Base-by-base conservation (phyloP, 305 asterid genomes). In the Solanum hybrid region DNA sequence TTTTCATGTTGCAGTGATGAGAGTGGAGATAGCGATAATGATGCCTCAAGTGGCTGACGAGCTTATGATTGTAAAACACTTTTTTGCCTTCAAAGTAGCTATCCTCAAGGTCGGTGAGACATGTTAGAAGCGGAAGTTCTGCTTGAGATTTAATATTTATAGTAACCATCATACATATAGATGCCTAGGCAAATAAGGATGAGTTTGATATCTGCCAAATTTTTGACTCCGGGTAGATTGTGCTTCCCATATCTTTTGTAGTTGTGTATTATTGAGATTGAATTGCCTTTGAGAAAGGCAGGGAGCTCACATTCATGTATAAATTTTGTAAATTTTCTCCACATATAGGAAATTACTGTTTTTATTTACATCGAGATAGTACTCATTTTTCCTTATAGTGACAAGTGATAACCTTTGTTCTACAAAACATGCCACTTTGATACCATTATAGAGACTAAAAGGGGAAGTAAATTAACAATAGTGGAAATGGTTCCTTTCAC, bases 11-110 rank as follows among this genome's bases (percentile, higher is more conserved):
- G 90, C 97, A 96, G 99, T 89, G 99, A 96, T 87, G 99, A 91
- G 90, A 95, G 98, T 78, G 98, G 95, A 88, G 95, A 89, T 79
- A 93, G 98, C 40, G 98, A 94, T 73, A 95, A 93, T 37, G 98
- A 94, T 51, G 51, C 87, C 16, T 87, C 89, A 57, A 92, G 90
- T 87, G 89, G 93, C 89, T 94, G 82, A 91, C 87, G 37, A 74
- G 88, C n/a, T 69, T 83, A 75, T 88, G 57, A 69, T 33, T 82
- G 86, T 46, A 11, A 42, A 39, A 26, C 74, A 79, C 71, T 57
- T 42, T 76, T 88, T 88, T 76, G 61, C 90, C 73, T 76, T 75
- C 76, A 9, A 20, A 88, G 61, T 39, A 16, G 37, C 9, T 40
- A 40, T 26, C 71, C 26, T 40, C 67, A 14, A 42, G 69, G 69